Base-by-base conservation (phyloP, 805 yeast genomes). In the Monosporozyma aerobia region DNA sequence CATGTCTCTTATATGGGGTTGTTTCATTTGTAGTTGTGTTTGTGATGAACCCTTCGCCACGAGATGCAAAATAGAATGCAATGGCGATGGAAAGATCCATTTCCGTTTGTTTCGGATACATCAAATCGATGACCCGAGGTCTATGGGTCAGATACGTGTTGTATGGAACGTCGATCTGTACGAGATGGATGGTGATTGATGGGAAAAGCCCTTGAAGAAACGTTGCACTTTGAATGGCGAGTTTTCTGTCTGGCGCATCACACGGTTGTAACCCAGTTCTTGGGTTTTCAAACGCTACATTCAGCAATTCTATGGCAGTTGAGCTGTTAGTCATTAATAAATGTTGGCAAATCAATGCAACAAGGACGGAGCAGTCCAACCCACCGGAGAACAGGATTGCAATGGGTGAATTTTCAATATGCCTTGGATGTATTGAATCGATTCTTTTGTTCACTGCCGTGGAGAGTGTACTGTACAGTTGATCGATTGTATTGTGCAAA, bases 11-110 rank as follows among this genome's bases (percentile, higher is more conserved):
- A 59, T 82, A 85, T 16, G 59, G 51, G 9, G 29, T 3, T n/a
- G 44, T 29, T 14, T 35, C 16, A 6, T 35, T 22, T 4, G 29
- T 22, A 1, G 22, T 10, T 2, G 11, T 61, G 22, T 59, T 29
- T 1, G 49, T 55, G 16, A 56, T 52, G 13, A 53, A 59, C 0
- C 85, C 81, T 8, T 56, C 49, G 8, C 86, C 87, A 55, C 79
- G 73, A 1, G 96, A 78, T 0, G 98, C 97, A 71, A 90, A 94
- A 64, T 83, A 90, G 63, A 94, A 94, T 0, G 99, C 99, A 55
- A 92, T 81, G 1, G 97, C 97, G 50, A 94, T 94, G 0, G 96
- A 87, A 23, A 90, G 69, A 67, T 94, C 99, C 98, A 94, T 94
- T 57, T 90, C 98, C 0, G 97, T 90, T 45, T 79, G 76, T 54